Evolutionary conservation across 805 yeast genomes (phyloP).

Genomic region (Saccharomycopsis fodiens): DNA sequence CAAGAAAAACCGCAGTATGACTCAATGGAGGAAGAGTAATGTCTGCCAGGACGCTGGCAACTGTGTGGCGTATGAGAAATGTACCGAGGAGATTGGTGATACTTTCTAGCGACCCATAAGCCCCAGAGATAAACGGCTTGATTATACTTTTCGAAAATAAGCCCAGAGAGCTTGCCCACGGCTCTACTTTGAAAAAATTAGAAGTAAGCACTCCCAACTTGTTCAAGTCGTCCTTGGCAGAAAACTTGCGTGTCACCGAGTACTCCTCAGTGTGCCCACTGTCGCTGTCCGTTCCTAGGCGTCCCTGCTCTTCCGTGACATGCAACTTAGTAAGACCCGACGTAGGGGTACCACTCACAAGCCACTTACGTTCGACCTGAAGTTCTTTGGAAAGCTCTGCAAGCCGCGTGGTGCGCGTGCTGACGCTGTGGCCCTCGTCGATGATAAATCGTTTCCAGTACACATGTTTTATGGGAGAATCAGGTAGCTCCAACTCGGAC

Average conservation of each 20-base stretch:
- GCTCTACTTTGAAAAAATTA: conserved; percentile 50
- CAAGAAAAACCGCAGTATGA: conserved; percentile 50
- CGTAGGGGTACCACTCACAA: conserved; percentile 71
- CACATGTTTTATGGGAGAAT: conserved; percentile 34
- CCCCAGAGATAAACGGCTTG: conserved; percentile 38
- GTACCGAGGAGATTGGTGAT: conserved; percentile 36
- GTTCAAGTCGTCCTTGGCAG: conserved; percentile 44
- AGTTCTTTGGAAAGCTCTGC: conserved; percentile 42
- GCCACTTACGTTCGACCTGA: conserved; percentile 59
- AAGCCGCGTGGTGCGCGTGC: conserved; percentile 41
- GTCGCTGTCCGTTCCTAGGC: no score
- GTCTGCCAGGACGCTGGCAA: conserved; percentile 47
- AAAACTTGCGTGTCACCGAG: conserved; percentile 41
- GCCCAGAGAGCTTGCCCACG: conserved; percentile 42
- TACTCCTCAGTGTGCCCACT: conserved; percentile 27
- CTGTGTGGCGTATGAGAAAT: conserved; percentile 50
- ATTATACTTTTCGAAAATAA: conserved; percentile 40
- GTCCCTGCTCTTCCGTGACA: conserved; percentile 28
- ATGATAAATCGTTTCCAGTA: conserved; percentile 66
- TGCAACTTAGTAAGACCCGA: conserved; percentile 56
- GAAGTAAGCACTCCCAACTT: conserved; percentile 46
- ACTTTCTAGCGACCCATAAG: conserved; percentile 35
- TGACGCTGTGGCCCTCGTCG: conserved; percentile 71
- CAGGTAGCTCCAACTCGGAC: conserved; percentile 29
- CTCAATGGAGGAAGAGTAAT: conserved; percentile 50